Evolutionary conservation across 176 grass and related monocot species (phyloP).

Genomic region (Carex myosuroides): DNA sequence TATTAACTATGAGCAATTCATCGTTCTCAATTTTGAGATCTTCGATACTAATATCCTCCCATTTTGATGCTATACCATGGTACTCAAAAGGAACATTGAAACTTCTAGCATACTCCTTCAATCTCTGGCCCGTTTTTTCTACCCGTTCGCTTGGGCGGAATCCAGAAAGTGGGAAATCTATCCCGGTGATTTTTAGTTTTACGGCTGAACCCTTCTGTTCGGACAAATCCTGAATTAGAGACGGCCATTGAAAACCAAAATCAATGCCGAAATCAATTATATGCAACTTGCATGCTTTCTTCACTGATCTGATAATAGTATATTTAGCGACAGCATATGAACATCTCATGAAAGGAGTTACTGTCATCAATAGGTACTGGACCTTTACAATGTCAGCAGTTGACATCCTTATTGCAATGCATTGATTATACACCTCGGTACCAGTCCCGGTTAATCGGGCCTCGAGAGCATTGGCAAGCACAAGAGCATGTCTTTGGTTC

Average conservation of each 20-base stretch:
- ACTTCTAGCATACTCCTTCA: conserved; percentile 28
- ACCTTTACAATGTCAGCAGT: conserved; percentile 20
- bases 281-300: background rate
- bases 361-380: conserved; percentile 12
- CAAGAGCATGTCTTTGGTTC: conserved; percentile 16
- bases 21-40: conserved; percentile 24
- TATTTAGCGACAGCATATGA: background rate
- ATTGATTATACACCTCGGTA: conserved; percentile 9
- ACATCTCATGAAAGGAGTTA: background rate
- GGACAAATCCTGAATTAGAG: background rate
- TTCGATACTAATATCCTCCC: conserved; percentile 19
- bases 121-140: conserved; percentile 15
- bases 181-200: background rate
- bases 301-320: background rate
- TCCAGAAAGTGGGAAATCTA: conserved; percentile 20
- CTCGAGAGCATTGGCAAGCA: conserved; percentile 18
- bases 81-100: conserved; percentile 33
- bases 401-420: conserved; percentile 9
- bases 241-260: background rate
- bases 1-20: conserved; percentile 15
- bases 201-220: background rate
- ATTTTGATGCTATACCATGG: conserved; percentile 25
- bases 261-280: conserved; percentile 11
- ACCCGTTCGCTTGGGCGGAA: conserved; percentile 24
- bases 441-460: conserved; percentile 24